A percentile compares a stretch with the other conserved stretches of the same genome.
phyloP scores from a whole-genome alignment of 495 filamentous ascomycete species.

The Halenospora varia region DNA sequence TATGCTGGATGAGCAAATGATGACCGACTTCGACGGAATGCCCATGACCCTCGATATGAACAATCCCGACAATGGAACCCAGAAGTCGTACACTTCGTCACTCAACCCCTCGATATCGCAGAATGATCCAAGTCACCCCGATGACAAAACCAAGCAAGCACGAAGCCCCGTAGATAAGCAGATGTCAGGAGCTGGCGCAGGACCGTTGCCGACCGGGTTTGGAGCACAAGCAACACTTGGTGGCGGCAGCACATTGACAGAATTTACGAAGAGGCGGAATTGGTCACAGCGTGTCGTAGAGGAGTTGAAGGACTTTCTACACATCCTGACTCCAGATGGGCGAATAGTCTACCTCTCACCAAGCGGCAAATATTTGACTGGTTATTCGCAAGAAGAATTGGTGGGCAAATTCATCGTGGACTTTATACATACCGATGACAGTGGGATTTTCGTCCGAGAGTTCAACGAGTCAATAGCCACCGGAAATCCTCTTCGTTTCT shows the following conservation, averaged over 20 bases:
- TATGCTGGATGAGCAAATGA: constrained; percentile 30
- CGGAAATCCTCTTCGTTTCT: constrained; percentile 74
- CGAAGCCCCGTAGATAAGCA: constrained; percentile 14
- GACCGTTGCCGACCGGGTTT: constrained; percentile 53
- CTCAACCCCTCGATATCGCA: constrained; percentile 6
- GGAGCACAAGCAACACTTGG: constrained; percentile 42
- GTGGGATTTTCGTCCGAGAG: constrained; percentile 77
- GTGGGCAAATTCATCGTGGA: constrained; percentile 70
- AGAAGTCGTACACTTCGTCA: constrained; percentile 9
- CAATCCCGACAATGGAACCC: constrained; percentile 9
- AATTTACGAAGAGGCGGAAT: constrained; percentile 79
- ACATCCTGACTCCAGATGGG: constrained; percentile 82
- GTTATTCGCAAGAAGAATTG: constrained; percentile 66
- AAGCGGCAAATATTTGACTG: constrained; percentile 72
- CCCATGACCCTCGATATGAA: constrained; percentile 18
- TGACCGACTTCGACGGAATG: constrained; percentile 27
- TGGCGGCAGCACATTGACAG: constrained; percentile 64
- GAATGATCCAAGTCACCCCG: constrained; percentile 7
- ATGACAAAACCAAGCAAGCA: constrained; percentile 7
- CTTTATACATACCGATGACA: constrained; percentile 86
- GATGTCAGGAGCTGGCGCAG: constrained; percentile 47
- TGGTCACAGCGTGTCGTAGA: constrained; percentile 88
- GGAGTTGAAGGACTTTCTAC: constrained; percentile 84
- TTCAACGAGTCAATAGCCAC: constrained; percentile 89
- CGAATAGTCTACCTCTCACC: constrained; percentile 81